A percentile compares a stretch with the other conserved stretches of the same genome.
Conservation (phyloP, 2,329 filamentous ascomycete genomes). For the Phialemonium atrogriseum region DNA sequence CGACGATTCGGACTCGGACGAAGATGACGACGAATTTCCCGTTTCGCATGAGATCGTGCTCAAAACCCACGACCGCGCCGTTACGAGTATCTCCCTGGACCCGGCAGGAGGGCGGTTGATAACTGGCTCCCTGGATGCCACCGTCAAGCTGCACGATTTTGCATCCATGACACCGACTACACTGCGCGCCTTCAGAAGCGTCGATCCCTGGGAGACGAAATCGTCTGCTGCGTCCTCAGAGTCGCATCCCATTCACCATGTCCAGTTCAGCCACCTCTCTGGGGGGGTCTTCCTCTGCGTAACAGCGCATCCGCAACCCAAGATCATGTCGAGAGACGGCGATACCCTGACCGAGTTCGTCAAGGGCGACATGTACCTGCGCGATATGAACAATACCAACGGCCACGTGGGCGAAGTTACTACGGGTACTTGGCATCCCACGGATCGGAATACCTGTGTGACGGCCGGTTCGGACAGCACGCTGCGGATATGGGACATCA, state of each 20-base stretch:
- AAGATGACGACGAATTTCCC: conserved; percentile 82
- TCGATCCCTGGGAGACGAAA: conserved; percentile 80
- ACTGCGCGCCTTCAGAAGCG: conserved; percentile 82
- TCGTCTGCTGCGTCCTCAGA: conserved; percentile 61
- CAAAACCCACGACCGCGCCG: conserved; percentile 82
- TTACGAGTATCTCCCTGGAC: conserved; percentile 80
- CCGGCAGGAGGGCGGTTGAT: conserved; percentile 76
- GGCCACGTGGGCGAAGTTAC: conserved; percentile 91
- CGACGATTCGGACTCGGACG: conserved; percentile 49
- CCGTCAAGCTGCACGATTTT: conserved; percentile 89
- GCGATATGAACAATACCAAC: conserved; percentile 96
- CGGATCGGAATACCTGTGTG: conserved; percentile 73
- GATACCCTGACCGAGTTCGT: conserved; percentile 80
- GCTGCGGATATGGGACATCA: conserved; percentile 92
- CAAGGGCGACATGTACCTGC: conserved; percentile 96
- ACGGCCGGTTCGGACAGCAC: conserved; percentile 95
- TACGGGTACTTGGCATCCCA: conserved; percentile 84
- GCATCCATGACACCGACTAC: conserved; percentile 93
- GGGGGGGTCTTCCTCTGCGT: conserved; percentile 78
- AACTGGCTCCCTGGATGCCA: conserved; percentile 87
- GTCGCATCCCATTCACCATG: conserved; percentile 79
- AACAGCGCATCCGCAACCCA: conserved; percentile 81
- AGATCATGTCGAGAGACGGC: conserved; percentile 82
- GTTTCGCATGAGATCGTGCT: conserved; percentile 88
- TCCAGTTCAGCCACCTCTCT: conserved; percentile 76